These are phyloP conservation scores for Tetrapisispora taiwanensis DNA, from an alignment of 805 yeast species.

Conservation along the genomic window DNA sequence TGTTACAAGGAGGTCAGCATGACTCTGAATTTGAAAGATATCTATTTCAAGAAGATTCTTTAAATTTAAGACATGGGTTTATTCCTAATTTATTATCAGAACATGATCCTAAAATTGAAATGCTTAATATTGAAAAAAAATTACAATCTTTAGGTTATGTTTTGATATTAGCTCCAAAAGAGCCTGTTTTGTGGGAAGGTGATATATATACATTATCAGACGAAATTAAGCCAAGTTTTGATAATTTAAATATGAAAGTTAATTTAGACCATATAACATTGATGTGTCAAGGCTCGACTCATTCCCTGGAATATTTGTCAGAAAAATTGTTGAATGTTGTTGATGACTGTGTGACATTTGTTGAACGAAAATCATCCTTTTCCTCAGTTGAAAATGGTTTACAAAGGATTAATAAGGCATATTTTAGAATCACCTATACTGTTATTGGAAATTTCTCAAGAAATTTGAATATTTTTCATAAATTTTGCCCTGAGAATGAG, in stretches of 20 bases:
- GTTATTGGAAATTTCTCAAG: slow-evolving; percentile 52
- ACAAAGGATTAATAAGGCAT: slow-evolving; percentile 50
- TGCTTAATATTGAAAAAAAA: slow-evolving; percentile 19
- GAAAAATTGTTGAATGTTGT: slow-evolving; percentile 48
- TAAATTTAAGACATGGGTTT: slow-evolving; percentile 6
- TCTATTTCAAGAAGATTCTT: slow-evolving; percentile 7
- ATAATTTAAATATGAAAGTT: slow-evolving; percentile 15
- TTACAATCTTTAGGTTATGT: slow-evolving; percentile 45
- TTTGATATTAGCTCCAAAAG: slow-evolving; percentile 63
- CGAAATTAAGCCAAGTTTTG: slow-evolving; percentile 9
- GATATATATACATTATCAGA: slow-evolving; percentile 46
- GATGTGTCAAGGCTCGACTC: slow-evolving; percentile 49
- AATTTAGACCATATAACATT: slow-evolving; percentile 14
- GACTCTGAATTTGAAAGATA: slow-evolving; percentile 21
- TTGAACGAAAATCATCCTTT: slow-evolving; percentile 61
- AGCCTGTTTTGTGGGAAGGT: slow-evolving; percentile 90
- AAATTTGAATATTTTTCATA: slow-evolving; percentile 43
- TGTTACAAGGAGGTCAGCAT: slow-evolving; percentile 12
- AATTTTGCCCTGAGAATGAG: slow-evolving; percentile 60
- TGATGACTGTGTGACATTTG: slow-evolving; percentile 43
- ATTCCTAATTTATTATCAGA: slow-evolving; percentile 3
- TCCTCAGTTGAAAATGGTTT: slow-evolving; percentile 66
- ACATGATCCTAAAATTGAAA: slow-evolving; percentile 25
- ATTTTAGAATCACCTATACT: slow-evolving; percentile 55
- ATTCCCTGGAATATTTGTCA: slow-evolving; percentile 44